Evolutionary conservation across 768 basidiomycete species (phyloP), one percentile per base, ranked within the genome.

Genomic region (Rhizopogon vesiculosus): DNA sequence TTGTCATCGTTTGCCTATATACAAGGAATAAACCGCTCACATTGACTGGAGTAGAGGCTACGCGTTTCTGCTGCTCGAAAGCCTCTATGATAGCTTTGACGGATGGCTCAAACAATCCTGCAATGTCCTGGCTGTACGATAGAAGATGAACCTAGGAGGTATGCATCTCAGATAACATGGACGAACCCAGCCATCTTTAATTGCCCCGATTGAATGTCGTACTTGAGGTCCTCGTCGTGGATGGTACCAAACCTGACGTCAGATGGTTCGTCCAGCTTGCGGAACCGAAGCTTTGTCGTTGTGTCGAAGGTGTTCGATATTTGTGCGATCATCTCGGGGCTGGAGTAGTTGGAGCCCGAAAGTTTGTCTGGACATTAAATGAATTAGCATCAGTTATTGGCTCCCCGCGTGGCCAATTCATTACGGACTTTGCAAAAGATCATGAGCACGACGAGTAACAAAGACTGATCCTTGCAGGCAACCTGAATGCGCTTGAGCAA

Each of bases 71-170:
- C 7, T 66, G 57, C 33, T 62, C 53, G 9, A 80, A 70, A 4
- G 71, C 72, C 3, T 67, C 67, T 1, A 64, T 63, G 8, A 72
- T 74, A 1, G 56, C 69, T 16, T 67, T 49, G 5, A 79, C 60
- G 0, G 78, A 78, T 0, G 74, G 75, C 42, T 76, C 70, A 55
- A 81, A 82, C 45, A 77, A 74, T 1, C 53, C 57, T 2, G 68
- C 70, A 3, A 80, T 65, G 10, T 74, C 69, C 6, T 61, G 51
- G 6, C 77, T 78, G 53, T 12, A 45, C 1, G 3, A 31, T 3
- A 7, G 2, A 31, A 35, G 6, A 3, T 45, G 0, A 8, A 2
- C 53, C 8, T 35, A 6, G 19, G 4, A 4, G 19, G 2, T n/a
- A 3, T 13, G 16, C 35, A 12, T 19, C 45, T 7, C 0, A 31